Evolutionary conservation across 2,329 filamentous ascomycete genomes (phyloP), one percentile per base, ranked within the genome.

Genomic region (Alternaria ventricosa): DNA sequence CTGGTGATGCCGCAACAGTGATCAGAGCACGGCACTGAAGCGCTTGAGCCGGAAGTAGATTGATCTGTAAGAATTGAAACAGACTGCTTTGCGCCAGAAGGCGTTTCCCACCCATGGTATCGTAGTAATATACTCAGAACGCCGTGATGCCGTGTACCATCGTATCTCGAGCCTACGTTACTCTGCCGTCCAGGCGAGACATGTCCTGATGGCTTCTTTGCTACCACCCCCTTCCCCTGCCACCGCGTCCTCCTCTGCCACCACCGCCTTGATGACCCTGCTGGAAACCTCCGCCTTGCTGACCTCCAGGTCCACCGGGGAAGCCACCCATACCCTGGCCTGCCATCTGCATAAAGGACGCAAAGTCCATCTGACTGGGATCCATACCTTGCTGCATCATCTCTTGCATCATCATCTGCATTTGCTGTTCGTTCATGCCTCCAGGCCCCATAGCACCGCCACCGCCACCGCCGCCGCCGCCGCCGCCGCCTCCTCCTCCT

Each of bases 401-500:
- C 28, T 83, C 80, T 65, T 88, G 81, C 84, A 89, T 87, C 64
- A 85, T 83, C 78, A 87, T 85, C 84, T 88, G 87, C 82, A 88
- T 87, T 62, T 87, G 84, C 55, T 85, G 84, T 23, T 84, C 83
- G 79, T 87, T 80, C 80, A 87, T 78, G 8, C 65, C 76, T 56
- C 67, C 73, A 5, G 65, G 68, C 3, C 50, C 71, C 12, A 60
- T 71, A 7, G 60, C 60, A 55, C 56, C 55, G 11, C 36, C 49
- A 55, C 56, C 55, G 11, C 36, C 49, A 5, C 33, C 59, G 7
- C 47, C 60, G 3, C 55, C 47, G 3, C 47, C 47, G 3, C 25
- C 47, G 12, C 46, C 57, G 20, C 59, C 58, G 6, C 41, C 53
- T 11, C 63, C 63, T 11, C 61, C 58, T 25, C 59, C 58, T 4